A percentile compares a stretch with the other conserved stretches of the same genome.
These are phyloP conservation scores for Lasiodiplodia theobromae DNA, from an alignment of 2,329 filamentous ascomycete genomes.

Conservation along the genomic window DNA sequence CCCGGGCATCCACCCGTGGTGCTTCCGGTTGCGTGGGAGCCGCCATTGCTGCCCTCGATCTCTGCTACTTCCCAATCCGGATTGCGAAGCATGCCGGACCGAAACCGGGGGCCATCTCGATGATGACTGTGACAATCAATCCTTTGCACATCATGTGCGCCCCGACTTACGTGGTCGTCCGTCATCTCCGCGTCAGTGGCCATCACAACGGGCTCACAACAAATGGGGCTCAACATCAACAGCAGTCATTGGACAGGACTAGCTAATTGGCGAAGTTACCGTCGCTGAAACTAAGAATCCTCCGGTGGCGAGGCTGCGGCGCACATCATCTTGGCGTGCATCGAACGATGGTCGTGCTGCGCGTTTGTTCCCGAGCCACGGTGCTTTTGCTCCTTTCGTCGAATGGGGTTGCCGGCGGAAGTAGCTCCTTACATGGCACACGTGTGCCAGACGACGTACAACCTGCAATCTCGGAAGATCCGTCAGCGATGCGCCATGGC, in stretches of 20 bases:
- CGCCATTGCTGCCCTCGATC: neutral
- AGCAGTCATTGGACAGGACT: neutral
- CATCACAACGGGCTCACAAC: neutral
- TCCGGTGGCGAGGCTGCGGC: neutral
- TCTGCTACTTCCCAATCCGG: neutral
- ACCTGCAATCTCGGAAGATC: neutral
- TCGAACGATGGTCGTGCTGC: neutral
- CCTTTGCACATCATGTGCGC: neutral
- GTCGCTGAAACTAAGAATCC: neutral
- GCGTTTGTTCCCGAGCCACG: neutral
- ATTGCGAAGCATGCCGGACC: neutral
- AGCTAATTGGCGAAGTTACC: neutral
- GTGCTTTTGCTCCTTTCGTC: neutral
- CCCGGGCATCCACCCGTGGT: constrained; percentile 11
- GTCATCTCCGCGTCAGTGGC: neutral
- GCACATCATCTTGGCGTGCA: constrained; percentile 2
- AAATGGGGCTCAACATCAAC: neutral
- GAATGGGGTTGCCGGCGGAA: neutral
- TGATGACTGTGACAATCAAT: neutral
- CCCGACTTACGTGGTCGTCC: neutral
- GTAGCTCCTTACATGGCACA: neutral
- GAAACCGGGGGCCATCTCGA: neutral
- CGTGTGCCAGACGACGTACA: neutral
- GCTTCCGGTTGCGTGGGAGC: constrained; percentile 1
- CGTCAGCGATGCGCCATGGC: neutral